A percentile compares a stretch with the other conserved stretches of the same genome.
These are phyloP conservation scores for Ricinus communis DNA, from an alignment of 345 rosid species.

Conservation along the genomic window DNA sequence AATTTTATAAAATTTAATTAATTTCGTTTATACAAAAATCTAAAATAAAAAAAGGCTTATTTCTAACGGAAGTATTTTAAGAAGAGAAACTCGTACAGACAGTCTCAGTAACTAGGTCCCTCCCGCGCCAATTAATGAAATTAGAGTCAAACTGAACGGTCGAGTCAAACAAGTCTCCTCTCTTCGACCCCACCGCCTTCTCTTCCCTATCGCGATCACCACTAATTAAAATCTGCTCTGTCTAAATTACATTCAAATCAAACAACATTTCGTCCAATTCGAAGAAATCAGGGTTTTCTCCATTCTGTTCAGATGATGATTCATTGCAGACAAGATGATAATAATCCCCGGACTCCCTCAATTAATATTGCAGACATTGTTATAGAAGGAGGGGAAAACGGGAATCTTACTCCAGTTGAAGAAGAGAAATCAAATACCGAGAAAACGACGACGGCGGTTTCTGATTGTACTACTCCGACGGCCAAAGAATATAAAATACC, in stretches of 20 bases:
- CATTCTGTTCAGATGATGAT: too few species aligned
- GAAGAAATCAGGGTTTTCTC: too few species aligned
- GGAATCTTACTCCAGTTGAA: background rate
- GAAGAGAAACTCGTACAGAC: too few species aligned
- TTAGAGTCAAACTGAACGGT: background rate
- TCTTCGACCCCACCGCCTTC: background rate
- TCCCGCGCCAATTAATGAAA: background rate
- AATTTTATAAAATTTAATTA: too few species aligned
- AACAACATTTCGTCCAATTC: background rate
- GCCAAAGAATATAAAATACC: conserved; percentile 54
- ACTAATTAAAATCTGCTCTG: background rate
- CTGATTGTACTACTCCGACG: conserved; percentile 50
- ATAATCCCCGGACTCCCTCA: background rate
- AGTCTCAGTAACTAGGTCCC: too few species aligned
- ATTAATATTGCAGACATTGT: background rate
- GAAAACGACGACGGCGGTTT: background rate
- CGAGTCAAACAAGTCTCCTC: background rate
- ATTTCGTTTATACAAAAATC: too few species aligned
- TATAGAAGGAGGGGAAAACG: background rate
- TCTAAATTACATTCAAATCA: background rate
- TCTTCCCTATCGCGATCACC: background rate
- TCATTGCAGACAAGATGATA: background rate
- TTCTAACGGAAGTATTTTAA: too few species aligned
- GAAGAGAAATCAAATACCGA: background rate
- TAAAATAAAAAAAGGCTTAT: too few species aligned